Conservation (phyloP, 2,329 filamentous ascomycete species). For the Colletotrichum ledebouriae region DNA sequence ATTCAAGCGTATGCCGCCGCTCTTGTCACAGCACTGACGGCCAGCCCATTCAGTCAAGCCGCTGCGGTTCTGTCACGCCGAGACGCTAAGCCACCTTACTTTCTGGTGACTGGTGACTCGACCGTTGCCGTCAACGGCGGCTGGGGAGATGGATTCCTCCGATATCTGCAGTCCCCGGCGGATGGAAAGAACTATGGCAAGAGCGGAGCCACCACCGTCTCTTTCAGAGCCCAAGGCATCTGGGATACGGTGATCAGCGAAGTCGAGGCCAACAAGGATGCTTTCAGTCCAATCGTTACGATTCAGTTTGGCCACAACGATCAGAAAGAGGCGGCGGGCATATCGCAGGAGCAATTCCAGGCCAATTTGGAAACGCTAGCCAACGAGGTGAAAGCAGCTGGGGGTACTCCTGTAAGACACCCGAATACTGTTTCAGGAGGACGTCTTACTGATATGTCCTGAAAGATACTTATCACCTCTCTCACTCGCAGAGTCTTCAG, state of each 20-base stretch:
- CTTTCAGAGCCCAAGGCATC: conserved; percentile 64
- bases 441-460: conserved; percentile 53
- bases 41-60: background rate
- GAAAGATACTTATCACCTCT: conserved; percentile 57
- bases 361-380: conserved; percentile 64
- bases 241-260: conserved; percentile 64
- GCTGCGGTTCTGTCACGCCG: conserved; percentile 1
- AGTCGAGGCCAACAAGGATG: conserved; percentile 54
- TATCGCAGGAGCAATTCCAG: conserved; percentile 63
- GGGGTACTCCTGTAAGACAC: conserved; percentile 56
- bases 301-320: conserved; percentile 74
- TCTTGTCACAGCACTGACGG: conserved; percentile 47
- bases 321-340: conserved; percentile 62
- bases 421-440: conserved; percentile 20
- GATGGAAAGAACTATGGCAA: conserved; percentile 69
- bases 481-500: conserved; percentile 65
- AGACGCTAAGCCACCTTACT: conserved; percentile 54
- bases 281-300: conserved; percentile 47
- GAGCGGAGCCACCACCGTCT: conserved; percentile 69
- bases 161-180: conserved; percentile 61
- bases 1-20: background rate
- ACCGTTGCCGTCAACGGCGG: conserved; percentile 63
- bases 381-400: conserved; percentile 57
- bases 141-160: conserved; percentile 72
- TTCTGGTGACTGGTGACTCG: conserved; percentile 64